Conservation (phyloP, 805 yeast genomes). For the Suhomyces prunicola region DNA sequence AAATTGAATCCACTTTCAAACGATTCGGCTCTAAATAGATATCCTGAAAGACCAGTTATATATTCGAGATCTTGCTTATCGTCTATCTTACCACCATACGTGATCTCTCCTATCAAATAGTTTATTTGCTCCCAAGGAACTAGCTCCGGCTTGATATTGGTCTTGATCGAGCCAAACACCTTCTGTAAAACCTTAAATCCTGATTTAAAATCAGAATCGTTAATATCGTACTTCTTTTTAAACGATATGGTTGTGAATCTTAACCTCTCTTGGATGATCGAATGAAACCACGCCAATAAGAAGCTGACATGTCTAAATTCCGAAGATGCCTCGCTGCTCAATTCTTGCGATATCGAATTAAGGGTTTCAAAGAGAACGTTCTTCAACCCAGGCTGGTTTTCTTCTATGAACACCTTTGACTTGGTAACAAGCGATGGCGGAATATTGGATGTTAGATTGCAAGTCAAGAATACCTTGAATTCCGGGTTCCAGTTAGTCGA, state of each 20-base stretch:
- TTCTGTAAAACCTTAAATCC: constrained; percentile 44
- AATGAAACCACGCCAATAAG: constrained; percentile 68
- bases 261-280: constrained; percentile 55
- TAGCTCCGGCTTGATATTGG: constrained; percentile 10
- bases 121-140: constrained; percentile 56
- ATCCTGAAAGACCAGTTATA: constrained; percentile 31
- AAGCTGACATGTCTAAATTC: constrained; percentile 50
- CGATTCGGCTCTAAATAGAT: constrained; percentile 38
- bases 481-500: constrained; percentile 18
- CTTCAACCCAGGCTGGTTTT: constrained; percentile 60
- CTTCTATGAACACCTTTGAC: constrained; percentile 57
- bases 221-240: constrained; percentile 60
- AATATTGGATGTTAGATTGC: constrained; percentile 45
- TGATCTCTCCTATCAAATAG: constrained; percentile 48
- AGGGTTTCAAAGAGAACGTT: constrained; percentile 41
- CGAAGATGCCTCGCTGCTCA: constrained; percentile 25
- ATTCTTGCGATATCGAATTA: constrained; percentile 16
- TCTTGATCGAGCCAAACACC: constrained; percentile 24
- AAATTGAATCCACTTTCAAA: constrained; percentile 44
- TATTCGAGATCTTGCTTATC: constrained; percentile 35
- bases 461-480: constrained; percentile 65
- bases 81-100: constrained; percentile 67
- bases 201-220: constrained; percentile 63
- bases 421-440: constrained; percentile 56
- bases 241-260: constrained; percentile 66